Base-by-base conservation (phyloP, 1,284 basidiomycete species). In the Cryptococcus wingfieldii region DNA sequence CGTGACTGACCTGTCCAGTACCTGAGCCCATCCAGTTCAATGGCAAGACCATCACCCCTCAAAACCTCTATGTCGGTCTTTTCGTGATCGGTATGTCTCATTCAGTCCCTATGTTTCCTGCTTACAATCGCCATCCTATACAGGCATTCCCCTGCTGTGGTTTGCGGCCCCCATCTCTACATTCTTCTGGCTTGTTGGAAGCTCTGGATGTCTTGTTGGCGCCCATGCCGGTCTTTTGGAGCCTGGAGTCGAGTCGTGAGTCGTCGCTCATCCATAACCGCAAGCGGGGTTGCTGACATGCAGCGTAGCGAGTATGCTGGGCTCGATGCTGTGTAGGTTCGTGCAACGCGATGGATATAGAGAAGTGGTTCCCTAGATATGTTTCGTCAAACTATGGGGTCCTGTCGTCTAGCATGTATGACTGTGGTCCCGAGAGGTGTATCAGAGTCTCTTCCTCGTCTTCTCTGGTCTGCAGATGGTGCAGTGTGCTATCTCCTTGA, bases 31-130 rank as follows among this genome's bases (percentile, higher is more conserved):
- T 79, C 67, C 78, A 81, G 63, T 71, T 81, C 38, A 75, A 75
- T 27, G 77, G 76, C 45, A 78, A 79, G 56, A 66, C 73, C 50
- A 76, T 82, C 59, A 80, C 80, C 19, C 80, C 79, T 38, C 76
- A 76, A 58, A 74, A 73, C 56, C 69, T 93, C 52, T 95, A 94
- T 79, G 86, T 82, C 42, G 84, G 65, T 46, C 72, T 78, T 27
- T 76, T 76, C 62, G 63, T 77, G 51, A 72, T 77, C 51, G 76
- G 75, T 71, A 57, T 44, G 70, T 57, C 12, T 25, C 13, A 54
- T 51, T 12, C 46, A 46, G 8, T 50, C 44, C 37, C 46, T 52
- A 48, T 54, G 34, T 25, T 50, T 55, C 45, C 8, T 6, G n/a
- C 41, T 37, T 12, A 16, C 28, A 10, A 14, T 16, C 16, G 14